These are phyloP conservation scores for Rosa rugosa DNA, from an alignment of 306 rosid genomes.

Conservation along the genomic window DNA sequence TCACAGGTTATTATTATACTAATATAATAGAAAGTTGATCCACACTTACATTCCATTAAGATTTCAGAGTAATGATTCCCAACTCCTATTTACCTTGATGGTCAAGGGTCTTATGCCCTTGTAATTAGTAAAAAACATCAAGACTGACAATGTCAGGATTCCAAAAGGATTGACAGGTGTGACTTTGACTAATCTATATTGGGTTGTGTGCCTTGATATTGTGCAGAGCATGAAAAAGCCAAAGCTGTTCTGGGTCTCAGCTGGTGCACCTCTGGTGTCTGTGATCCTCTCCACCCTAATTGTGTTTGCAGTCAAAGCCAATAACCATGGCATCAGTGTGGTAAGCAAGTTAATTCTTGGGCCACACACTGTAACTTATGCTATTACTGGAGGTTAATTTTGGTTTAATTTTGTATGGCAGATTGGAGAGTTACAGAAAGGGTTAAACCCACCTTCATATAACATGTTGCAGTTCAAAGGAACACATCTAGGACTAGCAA, in stretches of 20 bases:
- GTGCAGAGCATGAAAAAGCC: conserved; percentile 72
- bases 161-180: neutral
- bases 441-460: conserved; percentile 90
- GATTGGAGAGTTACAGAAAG: conserved; percentile 84
- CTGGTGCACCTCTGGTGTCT: conserved; percentile 83
- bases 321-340: conserved; percentile 73
- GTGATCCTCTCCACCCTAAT: conserved; percentile 80
- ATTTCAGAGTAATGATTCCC: neutral
- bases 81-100: no score
- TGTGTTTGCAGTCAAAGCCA: conserved; percentile 66
- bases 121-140: neutral
- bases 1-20: no score
- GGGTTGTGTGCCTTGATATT: conserved; percentile 6
- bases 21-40: no score
- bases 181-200: neutral
- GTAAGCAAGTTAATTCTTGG: conserved; percentile 38
- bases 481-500: conserved; percentile 49
- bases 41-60: neutral
- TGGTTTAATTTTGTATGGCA: conserved; percentile 31
- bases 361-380: neutral
- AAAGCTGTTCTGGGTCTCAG: conserved; percentile 89
- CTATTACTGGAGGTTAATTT: conserved; percentile 4
- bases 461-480: conserved; percentile 64
- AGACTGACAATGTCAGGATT: conserved; percentile 3
- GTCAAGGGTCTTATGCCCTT: neutral